Conservation (phyloP, 2,329 filamentous ascomycete genomes). For the Alternaria metachromatica region DNA sequence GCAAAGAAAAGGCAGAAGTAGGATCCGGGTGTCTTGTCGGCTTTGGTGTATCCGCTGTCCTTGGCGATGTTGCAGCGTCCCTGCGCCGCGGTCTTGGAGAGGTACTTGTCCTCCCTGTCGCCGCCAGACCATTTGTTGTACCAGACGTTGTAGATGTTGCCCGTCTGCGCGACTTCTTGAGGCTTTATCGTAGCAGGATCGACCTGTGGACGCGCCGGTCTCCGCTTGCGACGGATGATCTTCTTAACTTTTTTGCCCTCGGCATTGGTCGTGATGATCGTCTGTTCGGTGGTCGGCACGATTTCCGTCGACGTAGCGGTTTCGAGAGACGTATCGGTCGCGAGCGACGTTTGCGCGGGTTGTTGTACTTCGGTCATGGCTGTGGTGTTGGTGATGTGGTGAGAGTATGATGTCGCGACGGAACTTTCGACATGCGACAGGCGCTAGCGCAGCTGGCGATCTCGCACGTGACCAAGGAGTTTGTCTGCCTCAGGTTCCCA, state of each 20-base stretch:
- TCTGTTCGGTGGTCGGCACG: slow-evolving; percentile 35
- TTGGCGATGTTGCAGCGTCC: slow-evolving; percentile 85
- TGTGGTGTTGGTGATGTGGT: slow-evolving; percentile 13
- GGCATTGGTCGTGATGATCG: slow-evolving; percentile 46
- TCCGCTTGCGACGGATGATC: slow-evolving; percentile 87
- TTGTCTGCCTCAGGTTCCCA: background rate
- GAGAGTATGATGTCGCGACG: slow-evolving; percentile 12
- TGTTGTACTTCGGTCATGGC: slow-evolving; percentile 40
- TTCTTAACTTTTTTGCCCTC: slow-evolving; percentile 78
- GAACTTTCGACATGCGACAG: slow-evolving; percentile 23
- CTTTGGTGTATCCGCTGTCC: slow-evolving; percentile 61
- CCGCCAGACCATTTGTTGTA: slow-evolving; percentile 99
- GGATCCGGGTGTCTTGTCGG: slow-evolving; percentile 63
- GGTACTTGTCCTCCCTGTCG: slow-evolving; percentile 89
- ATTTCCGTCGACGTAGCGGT: slow-evolving; percentile 33
- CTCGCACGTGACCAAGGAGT: slow-evolving; percentile 57
- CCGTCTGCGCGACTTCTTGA: slow-evolving; percentile 88
- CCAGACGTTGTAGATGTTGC: slow-evolving; percentile 97
- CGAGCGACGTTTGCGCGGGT: slow-evolving; percentile 27
- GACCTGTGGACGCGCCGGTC: slow-evolving; percentile 88
- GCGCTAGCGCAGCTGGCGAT: slow-evolving; percentile 15
- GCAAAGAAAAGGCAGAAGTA: slow-evolving; percentile 96
- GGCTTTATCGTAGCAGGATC: slow-evolving; percentile 83
- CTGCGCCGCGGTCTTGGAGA: slow-evolving; percentile 80
- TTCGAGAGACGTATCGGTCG: slow-evolving; percentile 30